Evolutionary conservation across 169 alveolate species (phyloP).

Genomic region (Plasmodium coatneyi): DNA sequence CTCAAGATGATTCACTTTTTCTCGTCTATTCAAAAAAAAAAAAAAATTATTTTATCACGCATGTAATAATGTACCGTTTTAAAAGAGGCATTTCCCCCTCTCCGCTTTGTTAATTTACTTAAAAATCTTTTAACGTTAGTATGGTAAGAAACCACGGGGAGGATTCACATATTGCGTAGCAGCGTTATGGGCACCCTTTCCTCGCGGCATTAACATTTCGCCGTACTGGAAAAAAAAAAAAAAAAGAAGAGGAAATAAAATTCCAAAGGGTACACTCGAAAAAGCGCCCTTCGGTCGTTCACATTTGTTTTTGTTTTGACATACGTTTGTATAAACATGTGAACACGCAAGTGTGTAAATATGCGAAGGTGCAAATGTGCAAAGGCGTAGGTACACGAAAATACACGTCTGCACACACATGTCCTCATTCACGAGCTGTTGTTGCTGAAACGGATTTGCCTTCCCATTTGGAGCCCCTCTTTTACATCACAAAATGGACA

Average conservation of each 20-base stretch:
- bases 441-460: background rate
- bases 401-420: background rate
- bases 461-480: background rate
- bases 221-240: background rate
- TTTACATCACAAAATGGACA: slow-evolving; percentile 25
- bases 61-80: background rate
- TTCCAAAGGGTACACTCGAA: background rate
- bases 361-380: background rate
- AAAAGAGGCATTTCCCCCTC: background rate
- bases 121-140: background rate
- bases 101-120: background rate
- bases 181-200: background rate
- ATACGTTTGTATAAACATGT: background rate
- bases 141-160: background rate
- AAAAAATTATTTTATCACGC: slow-evolving; percentile 12
- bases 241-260: background rate
- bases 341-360: background rate
- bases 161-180: background rate
- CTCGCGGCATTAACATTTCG: background rate
- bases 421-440: background rate
- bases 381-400: background rate
- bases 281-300: background rate
- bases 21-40: slow-evolving; percentile 41
- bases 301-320: slow-evolving; percentile 7
- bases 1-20: slow-evolving; percentile 6